Base-by-base conservation (phyloP, 1,284 basidiomycete genomes). In the Sphaerobolus stellatus region DNA sequence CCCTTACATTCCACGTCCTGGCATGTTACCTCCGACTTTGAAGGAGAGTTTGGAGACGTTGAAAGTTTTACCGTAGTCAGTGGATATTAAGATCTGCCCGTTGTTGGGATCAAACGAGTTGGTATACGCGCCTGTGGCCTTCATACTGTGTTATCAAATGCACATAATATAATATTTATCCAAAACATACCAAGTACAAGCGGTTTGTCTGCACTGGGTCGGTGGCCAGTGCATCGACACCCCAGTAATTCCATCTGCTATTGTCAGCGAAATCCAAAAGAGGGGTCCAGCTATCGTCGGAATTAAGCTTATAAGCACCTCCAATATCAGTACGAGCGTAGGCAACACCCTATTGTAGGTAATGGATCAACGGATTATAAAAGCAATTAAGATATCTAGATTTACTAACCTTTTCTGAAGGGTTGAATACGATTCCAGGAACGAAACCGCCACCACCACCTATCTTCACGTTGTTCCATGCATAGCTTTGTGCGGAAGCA, bases 291-390 rank as follows among this genome's bases (percentile, higher is more conserved):
- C 59, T 57, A 56, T 82, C 80, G 59, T 84, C 78, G 1, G 80
- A 47, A 64, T 86, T 84, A 61, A 86, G 68, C 61, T 74, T 80
- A 67, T 86, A 85, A 9, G 79, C 81, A 38, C 83, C 83, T 52
- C 83, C 82, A 43, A 85, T 84, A 65, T 85, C 82, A n/a, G 82
- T 84, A 24, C 83, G 78, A 20, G 80, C 81, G 64, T 80, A 86
- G 2, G 79, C 82, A n/a, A 86, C 66, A 20, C 83, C 83, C 72
- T n/a, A n/a, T n/a, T n/a, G n/a, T n/a, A n/a, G n/a, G n/a, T n/a
- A n/a, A n/a, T n/a, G n/a, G n/a, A n/a, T n/a, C n/a, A n/a, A n/a
- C n/a, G n/a, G n/a, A n/a, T n/a, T n/a, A n/a, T n/a, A n/a, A n/a
- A n/a, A n/a, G n/a, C n/a, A n/a, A n/a, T n/a, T n/a, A n/a, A n/a